Conservation (phyloP, 2,329 filamentous ascomycete species). For the Colletotrichum lupini region DNA sequence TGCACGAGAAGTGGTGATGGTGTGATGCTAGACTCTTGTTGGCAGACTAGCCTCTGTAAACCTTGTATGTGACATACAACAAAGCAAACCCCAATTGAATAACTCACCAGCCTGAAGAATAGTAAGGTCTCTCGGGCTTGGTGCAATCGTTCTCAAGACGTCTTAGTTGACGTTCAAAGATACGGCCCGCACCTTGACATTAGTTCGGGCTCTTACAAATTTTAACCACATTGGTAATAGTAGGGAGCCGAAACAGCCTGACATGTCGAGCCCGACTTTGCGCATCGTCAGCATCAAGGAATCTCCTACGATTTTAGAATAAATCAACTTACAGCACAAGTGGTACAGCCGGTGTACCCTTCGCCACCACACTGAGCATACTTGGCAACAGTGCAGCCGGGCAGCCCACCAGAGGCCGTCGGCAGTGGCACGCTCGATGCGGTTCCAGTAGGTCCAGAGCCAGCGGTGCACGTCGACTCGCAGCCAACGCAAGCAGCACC, state of each 20-base stretch:
- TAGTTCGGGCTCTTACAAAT: neutral
- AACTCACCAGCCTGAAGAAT: neutral
- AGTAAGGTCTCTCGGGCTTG: neutral
- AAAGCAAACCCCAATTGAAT: no score
- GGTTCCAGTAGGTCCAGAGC: slow-evolving; percentile 43
- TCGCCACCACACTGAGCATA: slow-evolving; percentile 26
- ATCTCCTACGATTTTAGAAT: neutral
- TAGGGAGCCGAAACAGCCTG: slow-evolving; percentile 24
- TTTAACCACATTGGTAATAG: slow-evolving; percentile 24
- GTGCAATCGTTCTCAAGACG: neutral
- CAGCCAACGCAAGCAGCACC: slow-evolving; percentile 54
- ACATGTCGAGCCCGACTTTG: slow-evolving; percentile 19
- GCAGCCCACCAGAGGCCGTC: slow-evolving; percentile 7
- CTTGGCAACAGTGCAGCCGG: slow-evolving; percentile 32
- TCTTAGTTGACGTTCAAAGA: neutral
- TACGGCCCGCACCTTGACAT: neutral
- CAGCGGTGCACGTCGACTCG: slow-evolving; percentile 51
- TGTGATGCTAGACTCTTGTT: neutral
- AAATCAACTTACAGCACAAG: slow-evolving; percentile 20
- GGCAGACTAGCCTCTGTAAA: no score
- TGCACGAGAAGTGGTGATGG: neutral
- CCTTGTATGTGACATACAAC: no score
- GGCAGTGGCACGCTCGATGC: slow-evolving; percentile 37
- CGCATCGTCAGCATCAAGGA: neutral
- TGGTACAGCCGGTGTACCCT: slow-evolving; percentile 31